Evolutionary conservation across 2,329 filamentous ascomycete genomes (phyloP), one percentile per base, ranked within the genome.

Genomic region (Colletotrichum euphorbiae): DNA sequence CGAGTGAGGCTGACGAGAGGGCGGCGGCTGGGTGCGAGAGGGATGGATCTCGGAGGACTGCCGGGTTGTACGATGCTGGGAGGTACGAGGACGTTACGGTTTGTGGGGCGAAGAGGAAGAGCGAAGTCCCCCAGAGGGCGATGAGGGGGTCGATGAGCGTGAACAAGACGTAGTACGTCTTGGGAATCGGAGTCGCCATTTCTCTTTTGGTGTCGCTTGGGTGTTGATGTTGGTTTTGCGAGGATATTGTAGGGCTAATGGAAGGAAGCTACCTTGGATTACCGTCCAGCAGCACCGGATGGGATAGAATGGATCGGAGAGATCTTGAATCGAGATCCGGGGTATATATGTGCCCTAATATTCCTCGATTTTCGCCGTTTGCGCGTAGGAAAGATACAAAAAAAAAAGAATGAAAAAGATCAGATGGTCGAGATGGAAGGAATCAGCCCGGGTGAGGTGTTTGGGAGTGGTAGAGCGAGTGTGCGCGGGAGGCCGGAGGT

Each of bases 131-230:
- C 63, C 63, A 67, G 40, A 62, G 48, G 42, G 63, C 63, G 12
- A 67, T 51, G 3, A 67, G 48, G 21, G 60, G 60, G 52, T 64
- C 59, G 51, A 68, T 43, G 59, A 51, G n/a, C 28, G 36, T 48
- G 52, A 59, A 63, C 45, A 68, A 21, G 24, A 12, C 13, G 13
- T 6, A 9, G 48, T 68, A 68, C 7, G 63, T 11, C 8, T 36
- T 43, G 17, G 63, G 63, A 21, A 67, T 56, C 17, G 12, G 8
- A n/a, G n/a, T 33, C 6, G 57, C 8, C 57, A 61, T 59, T 21
- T 40, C n/a, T 3, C 6, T 7, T 1, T 11, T 42, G 13, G 6
- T 48, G 4, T 24, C 4, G 24, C 28, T 28, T 6, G 28, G 28
- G 28, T 28, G 6, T 40, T 42, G 42, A 17, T 48, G 17, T 19